Evolutionary conservation across 768 basidiomycete genomes (phyloP).

Genomic region (Leccinum subgranulosum): DNA sequence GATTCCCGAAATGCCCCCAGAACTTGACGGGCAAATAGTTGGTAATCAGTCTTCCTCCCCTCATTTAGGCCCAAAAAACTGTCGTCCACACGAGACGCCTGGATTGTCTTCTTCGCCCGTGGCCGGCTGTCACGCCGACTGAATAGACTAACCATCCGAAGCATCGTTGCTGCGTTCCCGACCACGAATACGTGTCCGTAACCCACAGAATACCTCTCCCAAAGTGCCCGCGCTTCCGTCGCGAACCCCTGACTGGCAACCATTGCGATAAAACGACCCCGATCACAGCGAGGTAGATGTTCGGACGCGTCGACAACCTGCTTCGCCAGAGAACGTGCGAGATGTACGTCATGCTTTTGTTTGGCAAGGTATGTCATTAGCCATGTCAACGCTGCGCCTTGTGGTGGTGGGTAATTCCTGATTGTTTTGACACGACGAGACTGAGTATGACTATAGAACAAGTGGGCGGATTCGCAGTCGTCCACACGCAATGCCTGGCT

Average conservation of each 20-base stretch:
- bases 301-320: slow-evolving; percentile 45
- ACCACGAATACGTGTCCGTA: slow-evolving; percentile 39
- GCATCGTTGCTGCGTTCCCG: slow-evolving; percentile 40
- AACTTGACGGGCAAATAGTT: slow-evolving; percentile 45
- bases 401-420: slow-evolving; percentile 51
- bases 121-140: slow-evolving; percentile 21
- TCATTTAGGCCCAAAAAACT: neutral
- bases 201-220: slow-evolving; percentile 52
- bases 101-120: slow-evolving; percentile 5
- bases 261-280: slow-evolving; percentile 48
- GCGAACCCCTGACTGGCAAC: slow-evolving; percentile 48
- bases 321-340: slow-evolving; percentile 46
- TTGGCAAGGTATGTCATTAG: slow-evolving; percentile 46
- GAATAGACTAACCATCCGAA: slow-evolving; percentile 45
- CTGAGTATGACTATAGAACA: slow-evolving; percentile 48
- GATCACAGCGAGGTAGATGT: slow-evolving; percentile 40
- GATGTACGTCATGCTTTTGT: slow-evolving; percentile 39
- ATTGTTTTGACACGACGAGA: slow-evolving; percentile 26
- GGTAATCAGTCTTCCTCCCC: slow-evolving; percentile 10
- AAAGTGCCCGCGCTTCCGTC: slow-evolving; percentile 48
- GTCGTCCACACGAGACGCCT: neutral
- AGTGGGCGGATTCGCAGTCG: slow-evolving; percentile 35
- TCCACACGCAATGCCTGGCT: slow-evolving; percentile 31
- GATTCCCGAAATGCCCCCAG: slow-evolving; percentile 39
- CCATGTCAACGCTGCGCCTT: slow-evolving; percentile 45